Evolutionary conservation across 257 asterid genomes (phyloP), one percentile per base, ranked within the genome.

Genomic region (Agastache rugosa): DNA sequence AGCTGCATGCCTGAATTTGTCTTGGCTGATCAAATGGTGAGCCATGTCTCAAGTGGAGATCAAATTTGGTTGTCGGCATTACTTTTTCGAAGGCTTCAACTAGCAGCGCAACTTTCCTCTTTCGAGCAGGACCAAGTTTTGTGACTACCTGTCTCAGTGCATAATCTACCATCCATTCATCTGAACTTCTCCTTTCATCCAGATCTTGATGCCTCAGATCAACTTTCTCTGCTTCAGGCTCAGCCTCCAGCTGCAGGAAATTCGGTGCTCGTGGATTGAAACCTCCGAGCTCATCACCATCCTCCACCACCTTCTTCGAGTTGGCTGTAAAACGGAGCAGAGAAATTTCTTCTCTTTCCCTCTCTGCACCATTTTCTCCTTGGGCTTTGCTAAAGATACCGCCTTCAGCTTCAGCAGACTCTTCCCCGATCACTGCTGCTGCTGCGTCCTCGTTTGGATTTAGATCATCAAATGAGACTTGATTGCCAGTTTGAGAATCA

Each of bases 61-160:
- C 87, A 15, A 39, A 77, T 74, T 83, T 87, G 27, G 85, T 75
- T 47, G 55, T 19, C 42, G 96, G 98, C 75, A 79, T 68, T 12
- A 93, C 96, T 37, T 88, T 89, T 67, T 93, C 98, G 19, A 93
- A 91, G 29, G 97, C 98, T 84, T 88, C 96, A 54, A 93, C 97
- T 5, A 93, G 89, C 63, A 93, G 74, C 0, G 90, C 85, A 11
- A 91, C 98, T 75, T 89, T 93, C 66, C 83, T 91, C 84, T 89
- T 90, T 23, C 95, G 92, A 22, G 90, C 95, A n/a, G 88, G 86
- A 47, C 86, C 90, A 10, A 93, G 97, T 50, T 88, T 93, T 4
- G 82, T 85, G 45, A 90, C 92, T 9, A 85, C 88, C 79, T 83
- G 88, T 58, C 93, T 91, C 37, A 93, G 93, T 45, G 96, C 97